phyloP scores from a whole-genome alignment of 2,329 filamentous ascomycete genomes.

The Fusarium algeriense region DNA sequence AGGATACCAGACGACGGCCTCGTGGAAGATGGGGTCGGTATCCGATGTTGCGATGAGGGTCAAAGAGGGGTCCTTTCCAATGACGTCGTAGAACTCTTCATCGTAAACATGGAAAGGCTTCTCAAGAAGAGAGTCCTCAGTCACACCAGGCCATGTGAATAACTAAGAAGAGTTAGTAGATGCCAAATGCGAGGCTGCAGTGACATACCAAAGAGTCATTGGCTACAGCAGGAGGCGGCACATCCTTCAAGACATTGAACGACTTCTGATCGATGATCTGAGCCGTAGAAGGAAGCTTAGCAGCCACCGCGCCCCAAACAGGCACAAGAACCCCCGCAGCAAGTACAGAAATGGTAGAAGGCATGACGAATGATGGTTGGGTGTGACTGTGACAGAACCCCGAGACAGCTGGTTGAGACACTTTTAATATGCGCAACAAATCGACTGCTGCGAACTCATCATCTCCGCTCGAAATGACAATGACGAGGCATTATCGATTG shows the following conservation, averaged over 20 bases:
- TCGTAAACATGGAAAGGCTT: constrained; percentile 56
- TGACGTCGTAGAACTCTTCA: constrained; percentile 61
- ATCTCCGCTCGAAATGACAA: constrained; percentile 1
- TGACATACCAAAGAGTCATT: constrained; percentile 34
- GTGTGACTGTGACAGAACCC: not conserved
- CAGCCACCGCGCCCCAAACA: constrained; percentile 60
- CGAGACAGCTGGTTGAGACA: constrained; percentile 8
- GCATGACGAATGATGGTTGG: constrained; percentile 30
- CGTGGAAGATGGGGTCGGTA: constrained; percentile 64
- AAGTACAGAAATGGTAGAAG: constrained; percentile 34
- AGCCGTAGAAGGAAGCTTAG: constrained; percentile 31
- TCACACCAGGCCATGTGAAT: constrained; percentile 35
- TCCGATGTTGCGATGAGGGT: constrained; percentile 62
- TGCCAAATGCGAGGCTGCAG: fast-evolving
- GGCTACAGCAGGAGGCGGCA: constrained; percentile 33
- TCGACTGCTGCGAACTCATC: not conserved
- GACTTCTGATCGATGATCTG: constrained; percentile 42
- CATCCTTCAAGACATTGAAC: constrained; percentile 39
- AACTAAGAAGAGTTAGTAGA: not conserved
- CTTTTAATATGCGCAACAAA: constrained; percentile 30
- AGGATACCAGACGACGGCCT: constrained; percentile 65
- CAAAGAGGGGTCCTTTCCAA: constrained; percentile 62
- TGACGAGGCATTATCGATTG: constrained; percentile 23
- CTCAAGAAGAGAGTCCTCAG: constrained; percentile 25
- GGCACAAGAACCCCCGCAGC: constrained; percentile 32